Conservation (phyloP, 1,284 basidiomycete genomes). For the Rhodotorula sp. region DNA sequence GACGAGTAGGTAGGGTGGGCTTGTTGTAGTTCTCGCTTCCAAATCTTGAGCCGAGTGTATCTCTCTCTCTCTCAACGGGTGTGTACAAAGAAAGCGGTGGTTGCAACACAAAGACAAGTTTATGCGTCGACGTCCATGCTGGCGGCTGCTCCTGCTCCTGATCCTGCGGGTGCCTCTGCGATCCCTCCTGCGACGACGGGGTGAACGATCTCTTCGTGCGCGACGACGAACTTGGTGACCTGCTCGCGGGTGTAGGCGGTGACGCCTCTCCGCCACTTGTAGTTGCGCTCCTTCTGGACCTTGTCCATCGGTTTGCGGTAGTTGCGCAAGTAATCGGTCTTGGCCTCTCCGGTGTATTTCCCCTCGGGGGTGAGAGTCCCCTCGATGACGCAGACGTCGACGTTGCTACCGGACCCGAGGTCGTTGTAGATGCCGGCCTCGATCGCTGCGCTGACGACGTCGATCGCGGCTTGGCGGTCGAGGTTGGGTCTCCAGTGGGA, state of each 20-base stretch:
- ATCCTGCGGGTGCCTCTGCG: background rate
- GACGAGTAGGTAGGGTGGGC: conserved; percentile 11
- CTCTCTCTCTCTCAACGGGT: background rate
- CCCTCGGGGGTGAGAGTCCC: conserved; percentile 75
- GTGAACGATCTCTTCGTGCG: background rate
- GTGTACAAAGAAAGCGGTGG: background rate
- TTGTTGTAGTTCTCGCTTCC: background rate
- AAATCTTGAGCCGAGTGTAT: background rate
- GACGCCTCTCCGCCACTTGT: conserved; percentile 63
- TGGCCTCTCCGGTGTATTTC: conserved; percentile 71
- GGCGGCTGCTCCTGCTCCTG: background rate
- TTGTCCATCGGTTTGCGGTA: conserved; percentile 88
- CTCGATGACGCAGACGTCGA: conserved; percentile 95
- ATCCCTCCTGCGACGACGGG: background rate
- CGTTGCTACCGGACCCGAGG: conserved; percentile 93
- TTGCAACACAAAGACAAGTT: background rate
- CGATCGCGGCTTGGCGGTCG: conserved; percentile 75
- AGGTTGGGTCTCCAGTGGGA: conserved; percentile 78
- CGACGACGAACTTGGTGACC: background rate
- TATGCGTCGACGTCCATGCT: conserved; percentile 2
- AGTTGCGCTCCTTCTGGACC: conserved; percentile 70
- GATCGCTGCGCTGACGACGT: conserved; percentile 81
- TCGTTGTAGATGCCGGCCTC: conserved; percentile 99
- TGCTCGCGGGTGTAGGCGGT: conserved; percentile 1
- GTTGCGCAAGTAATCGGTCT: conserved; percentile 75